Conservation (phyloP, 176 grass and related monocot genomes). For the Avena sativa region DNA sequence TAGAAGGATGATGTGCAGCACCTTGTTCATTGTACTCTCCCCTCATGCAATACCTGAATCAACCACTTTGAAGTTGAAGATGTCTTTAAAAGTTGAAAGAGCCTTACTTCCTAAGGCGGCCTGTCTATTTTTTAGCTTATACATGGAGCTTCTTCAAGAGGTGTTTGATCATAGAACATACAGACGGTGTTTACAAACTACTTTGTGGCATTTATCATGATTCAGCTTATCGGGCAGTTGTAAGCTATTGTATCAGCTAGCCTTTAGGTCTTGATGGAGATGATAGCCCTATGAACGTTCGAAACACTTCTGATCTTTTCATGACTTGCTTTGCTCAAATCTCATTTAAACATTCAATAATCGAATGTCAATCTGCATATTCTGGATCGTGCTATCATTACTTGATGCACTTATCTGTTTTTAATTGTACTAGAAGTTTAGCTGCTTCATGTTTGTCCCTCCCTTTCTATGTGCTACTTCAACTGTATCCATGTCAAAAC, state of each 20-base stretch:
- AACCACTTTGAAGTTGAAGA: background rate
- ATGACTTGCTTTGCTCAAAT: conserved; percentile 6
- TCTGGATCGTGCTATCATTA: background rate
- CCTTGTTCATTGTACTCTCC: background rate
- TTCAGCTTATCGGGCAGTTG: background rate
- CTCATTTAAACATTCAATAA: background rate
- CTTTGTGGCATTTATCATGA: background rate
- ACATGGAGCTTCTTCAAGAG: conserved; percentile 30
- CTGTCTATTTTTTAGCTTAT: background rate
- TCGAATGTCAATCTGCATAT: background rate
- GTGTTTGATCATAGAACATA: background rate
- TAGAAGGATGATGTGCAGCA: conserved; percentile 10
- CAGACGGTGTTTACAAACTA: background rate
- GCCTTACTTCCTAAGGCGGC: background rate
- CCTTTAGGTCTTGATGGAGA: background rate
- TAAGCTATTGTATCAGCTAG: background rate
- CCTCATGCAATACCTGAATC: too few relatives aligned
- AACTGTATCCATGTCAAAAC: background rate
- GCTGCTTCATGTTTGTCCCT: background rate
- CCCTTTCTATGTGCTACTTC: background rate
- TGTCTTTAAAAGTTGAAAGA: background rate
- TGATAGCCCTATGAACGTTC: background rate
- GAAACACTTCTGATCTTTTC: background rate
- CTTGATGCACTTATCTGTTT: background rate
- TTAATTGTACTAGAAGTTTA: background rate